Conservation (phyloP, 2,329 filamentous ascomycete genomes). For the Penicillium sp. region DNA sequence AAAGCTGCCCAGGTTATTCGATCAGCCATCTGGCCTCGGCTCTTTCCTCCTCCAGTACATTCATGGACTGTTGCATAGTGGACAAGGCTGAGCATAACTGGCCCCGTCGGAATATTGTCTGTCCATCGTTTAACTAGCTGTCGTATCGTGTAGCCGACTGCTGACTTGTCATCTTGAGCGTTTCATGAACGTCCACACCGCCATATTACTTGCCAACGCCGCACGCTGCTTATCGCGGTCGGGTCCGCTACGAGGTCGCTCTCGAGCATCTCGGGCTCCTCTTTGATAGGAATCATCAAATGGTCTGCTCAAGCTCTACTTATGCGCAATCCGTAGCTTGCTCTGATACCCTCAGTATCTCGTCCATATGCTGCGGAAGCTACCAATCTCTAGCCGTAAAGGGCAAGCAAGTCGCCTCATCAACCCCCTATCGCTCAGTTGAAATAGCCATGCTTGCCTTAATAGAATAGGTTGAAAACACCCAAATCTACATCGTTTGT, state of each 20-base stretch:
- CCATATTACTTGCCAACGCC: slow-evolving; percentile 12
- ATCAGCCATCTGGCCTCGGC: slow-evolving; percentile 4
- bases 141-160: slow-evolving; percentile 16
- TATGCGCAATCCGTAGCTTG: no score
- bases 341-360: no score
- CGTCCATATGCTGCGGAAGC: no score
- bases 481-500: no score
- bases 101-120: not conserved
- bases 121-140: not conserved
- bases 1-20: not conserved
- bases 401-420: no score
- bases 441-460: no score
- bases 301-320: slow-evolving; percentile 10
- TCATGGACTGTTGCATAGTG: slow-evolving; percentile 1
- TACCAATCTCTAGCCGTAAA: no score
- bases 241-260: slow-evolving; percentile 48
- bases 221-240: slow-evolving; percentile 34
- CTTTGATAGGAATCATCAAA: slow-evolving; percentile 55
- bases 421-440: no score
- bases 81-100: slow-evolving; percentile 1
- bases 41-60: not conserved
- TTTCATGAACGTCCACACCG: slow-evolving; percentile 32
- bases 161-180: slow-evolving; percentile 26
- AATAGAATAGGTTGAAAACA: no score
- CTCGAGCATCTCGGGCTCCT: slow-evolving; percentile 47